A percentile compares a stretch with the other conserved stretches of the same genome.
Evolutionary conservation across 768 basidiomycete species (phyloP).

Genomic region (Mycena albidolilacea): DNA sequence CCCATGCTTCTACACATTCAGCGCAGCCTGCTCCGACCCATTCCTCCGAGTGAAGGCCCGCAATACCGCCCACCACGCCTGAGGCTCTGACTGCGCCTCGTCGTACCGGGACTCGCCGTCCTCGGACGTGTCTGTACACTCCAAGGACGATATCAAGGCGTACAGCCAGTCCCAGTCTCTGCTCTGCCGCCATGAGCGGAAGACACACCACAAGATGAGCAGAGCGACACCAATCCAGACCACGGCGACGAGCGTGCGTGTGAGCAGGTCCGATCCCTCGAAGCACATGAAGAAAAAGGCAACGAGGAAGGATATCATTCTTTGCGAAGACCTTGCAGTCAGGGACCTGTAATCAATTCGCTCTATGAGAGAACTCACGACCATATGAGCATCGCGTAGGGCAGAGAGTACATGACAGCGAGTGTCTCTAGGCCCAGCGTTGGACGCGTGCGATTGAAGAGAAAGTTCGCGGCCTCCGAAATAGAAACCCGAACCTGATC

Average conservation of each 20-base stretch:
- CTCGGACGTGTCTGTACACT: background rate
- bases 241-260: conserved; percentile 49
- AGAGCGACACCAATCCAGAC: conserved; percentile 46
- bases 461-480: conserved; percentile 47
- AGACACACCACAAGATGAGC: conserved; percentile 62
- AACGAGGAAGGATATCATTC: conserved; percentile 56
- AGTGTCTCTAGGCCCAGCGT: conserved; percentile 64
- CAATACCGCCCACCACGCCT: background rate
- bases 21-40: background rate
- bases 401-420: conserved; percentile 68
- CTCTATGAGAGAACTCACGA: conserved; percentile 55
- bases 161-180: conserved; percentile 40
- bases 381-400: conserved; percentile 73
- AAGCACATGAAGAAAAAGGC: conserved; percentile 57
- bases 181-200: conserved; percentile 52
- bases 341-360: background rate
- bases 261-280: conserved; percentile 42
- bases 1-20: background rate
- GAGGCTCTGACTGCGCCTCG: background rate
- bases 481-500: conserved; percentile 53
- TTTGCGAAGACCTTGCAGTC: conserved; percentile 27
- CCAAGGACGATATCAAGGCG: background rate
- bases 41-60: background rate
- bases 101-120: background rate
- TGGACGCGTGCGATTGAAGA: conserved; percentile 37